phyloP scores from a whole-genome alignment of 2,329 filamentous ascomycete genomes.

The Pseudogymnoascus sp. region DNA sequence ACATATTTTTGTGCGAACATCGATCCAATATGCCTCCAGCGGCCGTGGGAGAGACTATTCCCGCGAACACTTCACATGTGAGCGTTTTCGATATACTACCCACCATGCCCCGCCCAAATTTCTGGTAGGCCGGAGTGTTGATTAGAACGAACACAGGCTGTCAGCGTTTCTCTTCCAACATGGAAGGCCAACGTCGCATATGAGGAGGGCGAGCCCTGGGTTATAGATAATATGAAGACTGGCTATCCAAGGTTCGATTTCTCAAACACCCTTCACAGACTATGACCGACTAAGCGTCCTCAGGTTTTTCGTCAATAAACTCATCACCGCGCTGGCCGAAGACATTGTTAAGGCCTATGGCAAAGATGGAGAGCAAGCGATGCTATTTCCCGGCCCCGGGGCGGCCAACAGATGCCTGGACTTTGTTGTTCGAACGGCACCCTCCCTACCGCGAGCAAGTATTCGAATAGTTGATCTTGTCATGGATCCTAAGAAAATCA shows the following conservation, averaged over 20 bases:
- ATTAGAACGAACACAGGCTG: conserved; percentile 50
- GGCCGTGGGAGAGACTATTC: conserved; percentile 28
- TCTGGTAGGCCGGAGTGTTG: conserved; percentile 5
- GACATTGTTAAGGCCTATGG: conserved; percentile 60
- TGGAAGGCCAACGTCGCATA: conserved; percentile 89
- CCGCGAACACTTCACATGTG: conserved; percentile 28
- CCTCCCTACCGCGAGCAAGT: conserved; percentile 39
- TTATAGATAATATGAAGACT: conserved; percentile 74
- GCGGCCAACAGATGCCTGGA: conserved; percentile 64
- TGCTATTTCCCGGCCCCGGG: conserved; percentile 69
- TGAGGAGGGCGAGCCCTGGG: conserved; percentile 83
- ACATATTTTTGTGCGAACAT: conserved; percentile 5
- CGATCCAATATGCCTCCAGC: conserved; percentile 24
- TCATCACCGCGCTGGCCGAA: conserved; percentile 63
- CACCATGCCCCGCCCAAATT: conserved; percentile 9
- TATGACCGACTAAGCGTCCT: neutral
- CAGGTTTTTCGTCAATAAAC: conserved; percentile 86
- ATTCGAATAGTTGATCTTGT: conserved; percentile 54
- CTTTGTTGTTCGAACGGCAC: conserved; percentile 58
- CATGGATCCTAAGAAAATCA: conserved; percentile 46
- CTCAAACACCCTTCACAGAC: conserved; percentile 18
- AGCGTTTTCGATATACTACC: conserved; percentile 16
- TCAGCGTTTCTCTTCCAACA: conserved; percentile 91
- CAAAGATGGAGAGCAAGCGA: conserved; percentile 54
- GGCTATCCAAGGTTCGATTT: conserved; percentile 71